Evolutionary conservation across 2,329 filamentous ascomycete genomes (phyloP), one percentile per base, ranked within the genome.

Genomic region (Bisporella sp.): DNA sequence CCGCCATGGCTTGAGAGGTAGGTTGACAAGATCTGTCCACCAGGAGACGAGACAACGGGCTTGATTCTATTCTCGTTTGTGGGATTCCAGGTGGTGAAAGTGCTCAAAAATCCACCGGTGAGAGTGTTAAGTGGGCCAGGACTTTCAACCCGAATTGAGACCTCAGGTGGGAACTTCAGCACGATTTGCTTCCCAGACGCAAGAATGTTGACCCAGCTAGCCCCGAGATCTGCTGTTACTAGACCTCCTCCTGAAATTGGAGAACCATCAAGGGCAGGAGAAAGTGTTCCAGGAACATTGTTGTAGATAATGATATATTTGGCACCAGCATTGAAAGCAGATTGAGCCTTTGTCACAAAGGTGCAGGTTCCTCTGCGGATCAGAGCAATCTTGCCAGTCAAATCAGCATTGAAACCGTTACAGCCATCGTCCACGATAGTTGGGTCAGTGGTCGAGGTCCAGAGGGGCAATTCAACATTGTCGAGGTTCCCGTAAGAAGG

Each of bases 1-100:
- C 59, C 59, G 2, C 59, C 59, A 5, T 31, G 5, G 32, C 43
- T 30, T 9, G 37, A 29, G 12, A 57, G 54, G 5, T 59, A 57
- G 0, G 66, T 67, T 4, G 64, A 62, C 12, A 68, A 54, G 8
- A 68, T 66, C 29, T 57, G 52, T 2, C 64, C 63, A 1, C 66
- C 66, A 0, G 66, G 66, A 5, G 61, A 64, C 6, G 64, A 60
- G 2, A 54, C 46, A 5, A 40, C 21, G 3, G 49, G 48, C 28
- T 51, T 51, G 12, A 51, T 39, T 2, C 31, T 29, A 5, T 45
- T 48, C 32, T 54, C 52, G 13, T 42, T 40, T 1, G 41, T 43
- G 6, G 46, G 46, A n/a, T 45, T 43, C 13, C 40, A 49, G 1
- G 45, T 41, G 2, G 47, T 44, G 7, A 35, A 54, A 5, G 13